phyloP scores from a whole-genome alignment of 345 rosid genomes.

The Salix viminalis region DNA sequence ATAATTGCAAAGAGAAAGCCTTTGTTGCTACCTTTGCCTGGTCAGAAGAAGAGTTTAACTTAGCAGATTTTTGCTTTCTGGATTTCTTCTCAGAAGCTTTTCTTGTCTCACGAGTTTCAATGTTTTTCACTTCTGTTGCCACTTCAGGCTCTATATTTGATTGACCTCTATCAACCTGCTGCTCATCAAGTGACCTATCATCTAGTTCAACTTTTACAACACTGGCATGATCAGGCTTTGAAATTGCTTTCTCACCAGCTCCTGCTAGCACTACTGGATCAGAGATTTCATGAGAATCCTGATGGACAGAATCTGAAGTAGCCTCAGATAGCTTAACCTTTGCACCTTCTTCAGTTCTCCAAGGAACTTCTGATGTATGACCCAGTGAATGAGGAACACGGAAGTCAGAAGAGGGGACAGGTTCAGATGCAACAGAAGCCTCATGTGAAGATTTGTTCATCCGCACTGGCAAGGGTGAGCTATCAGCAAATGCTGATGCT shows the following conservation, averaged over 20 bases:
- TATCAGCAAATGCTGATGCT: constrained; percentile 29
- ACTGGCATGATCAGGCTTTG: constrained; percentile 17
- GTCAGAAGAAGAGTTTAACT: constrained; percentile 47
- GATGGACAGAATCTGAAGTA: constrained; percentile 15
- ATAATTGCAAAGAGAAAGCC: constrained; percentile 36
- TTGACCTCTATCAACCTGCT: constrained; percentile 34
- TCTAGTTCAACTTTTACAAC: constrained; percentile 27
- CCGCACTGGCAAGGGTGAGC: constrained; percentile 29
- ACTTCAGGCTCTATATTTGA: constrained; percentile 29
- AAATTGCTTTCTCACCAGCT: constrained; percentile 30
- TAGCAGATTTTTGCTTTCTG: constrained; percentile 66
- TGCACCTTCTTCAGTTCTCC: constrained; percentile 29
- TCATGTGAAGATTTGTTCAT: constrained; percentile 27
- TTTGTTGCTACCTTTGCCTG: constrained; percentile 44
- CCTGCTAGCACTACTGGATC: constrained; percentile 19
- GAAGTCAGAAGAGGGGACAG: constrained; percentile 26
- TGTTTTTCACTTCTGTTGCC: constrained; percentile 37
- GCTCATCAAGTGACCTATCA: constrained; percentile 20
- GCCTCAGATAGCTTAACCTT: constrained; percentile 9
- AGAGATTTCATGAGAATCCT: constrained; percentile 17
- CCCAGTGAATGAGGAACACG: constrained; percentile 22
- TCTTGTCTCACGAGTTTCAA: constrained; percentile 51
- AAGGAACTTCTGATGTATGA: constrained; percentile 23
- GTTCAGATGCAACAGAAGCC: constrained; percentile 27
- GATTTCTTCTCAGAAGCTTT: constrained; percentile 80